Evolutionary conservation across 163 green algal genomes (phyloP).

Genomic region (Chlorella variabilis): DNA sequence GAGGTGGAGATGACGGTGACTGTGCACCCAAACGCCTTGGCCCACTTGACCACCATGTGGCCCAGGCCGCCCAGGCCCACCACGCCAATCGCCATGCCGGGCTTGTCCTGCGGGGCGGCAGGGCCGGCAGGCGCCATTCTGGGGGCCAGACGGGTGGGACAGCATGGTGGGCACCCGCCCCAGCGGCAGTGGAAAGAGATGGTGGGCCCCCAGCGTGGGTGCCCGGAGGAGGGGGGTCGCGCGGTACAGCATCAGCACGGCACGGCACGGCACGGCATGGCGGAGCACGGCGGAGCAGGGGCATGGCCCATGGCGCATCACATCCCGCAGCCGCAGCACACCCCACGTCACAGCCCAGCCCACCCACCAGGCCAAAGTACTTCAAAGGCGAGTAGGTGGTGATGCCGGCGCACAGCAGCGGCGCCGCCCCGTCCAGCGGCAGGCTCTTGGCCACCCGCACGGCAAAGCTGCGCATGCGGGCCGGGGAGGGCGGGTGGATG

Average conservation of each 20-base stretch:
- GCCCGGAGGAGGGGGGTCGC: too few relatives aligned
- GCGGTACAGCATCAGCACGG: too few relatives aligned
- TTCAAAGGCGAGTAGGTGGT: conserved; percentile 80
- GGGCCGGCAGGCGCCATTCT: too few relatives aligned
- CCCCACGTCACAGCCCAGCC: background rate
- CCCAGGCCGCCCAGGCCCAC: conserved; percentile 83
- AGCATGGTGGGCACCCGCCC: too few relatives aligned
- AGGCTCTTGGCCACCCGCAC: conserved; percentile 77
- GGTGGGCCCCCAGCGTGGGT: too few relatives aligned
- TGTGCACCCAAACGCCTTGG: conserved; percentile 74
- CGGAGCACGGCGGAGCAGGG: too few relatives aligned
- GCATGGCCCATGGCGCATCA: too few relatives aligned
- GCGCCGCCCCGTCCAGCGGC: conserved; percentile 65
- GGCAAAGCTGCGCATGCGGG: conserved; percentile 46
- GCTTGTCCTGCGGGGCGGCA: conserved; percentile 56
- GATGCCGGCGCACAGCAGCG: conserved; percentile 92
- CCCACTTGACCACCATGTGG: conserved; percentile 86
- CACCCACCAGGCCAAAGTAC: conserved; percentile 67
- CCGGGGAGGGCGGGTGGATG: background rate
- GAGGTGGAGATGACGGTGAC: conserved; percentile 67
- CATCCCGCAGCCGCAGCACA: too few relatives aligned
- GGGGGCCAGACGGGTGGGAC: too few relatives aligned
- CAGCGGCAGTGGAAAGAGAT: too few relatives aligned
- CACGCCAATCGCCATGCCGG: conserved; percentile 80
- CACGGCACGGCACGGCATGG: too few relatives aligned